Base-by-base conservation (phyloP, 148 eudicot genomes). In the Selenicereus undatus region DNA sequence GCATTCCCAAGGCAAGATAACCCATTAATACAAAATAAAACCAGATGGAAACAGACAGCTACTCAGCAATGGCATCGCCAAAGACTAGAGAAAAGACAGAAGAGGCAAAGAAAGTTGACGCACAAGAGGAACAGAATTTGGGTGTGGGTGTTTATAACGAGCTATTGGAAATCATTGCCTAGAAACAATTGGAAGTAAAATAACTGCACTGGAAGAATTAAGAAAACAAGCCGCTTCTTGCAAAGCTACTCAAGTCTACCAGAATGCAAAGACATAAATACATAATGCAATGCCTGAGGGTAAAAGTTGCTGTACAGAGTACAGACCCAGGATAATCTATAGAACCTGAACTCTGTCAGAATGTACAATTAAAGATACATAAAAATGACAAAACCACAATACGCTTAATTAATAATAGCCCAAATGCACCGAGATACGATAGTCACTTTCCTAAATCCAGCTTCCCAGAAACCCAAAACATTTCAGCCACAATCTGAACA, bases 1-100 rank as follows among this genome's bases (percentile, higher is more conserved):
- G 88, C 83, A 75, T 83, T 78, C 51, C 69, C 73, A 84, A 5
- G 52, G 74, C 62, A 80, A 76, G 71, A 66, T 11, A 66, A 66
- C 16, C 35, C 32, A 66, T 66, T 12, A 66, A 10, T 11, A 27
- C 35, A 27, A 27, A 30, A 69, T 24, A 75, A 51, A 62, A 62
- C 11, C 27, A 62, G 68, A 62, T 20, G 29, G 68, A n/a, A 62
- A 22, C 27, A 22, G 68, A 62, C 17, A 66, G 71, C 35, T 14
- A 66, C 30, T 66, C 71, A 66, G 71, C 35, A 11, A 27, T 13
- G 27, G 27, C 10, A 13, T 56, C 14, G 32, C 50, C 52, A 48
- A 48, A 48, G 52, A 48, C 14, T 48, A 10, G 14, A 48, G 12
- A 48, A 48, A 48, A 48, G 11, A 12, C 52, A 48, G 8, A 5